Percentiles rank a stretch among this genome's conserved stretches.
phyloP scores from a whole-genome alignment of 2,329 filamentous ascomycete species.

The Ophiostoma quercus region DNA sequence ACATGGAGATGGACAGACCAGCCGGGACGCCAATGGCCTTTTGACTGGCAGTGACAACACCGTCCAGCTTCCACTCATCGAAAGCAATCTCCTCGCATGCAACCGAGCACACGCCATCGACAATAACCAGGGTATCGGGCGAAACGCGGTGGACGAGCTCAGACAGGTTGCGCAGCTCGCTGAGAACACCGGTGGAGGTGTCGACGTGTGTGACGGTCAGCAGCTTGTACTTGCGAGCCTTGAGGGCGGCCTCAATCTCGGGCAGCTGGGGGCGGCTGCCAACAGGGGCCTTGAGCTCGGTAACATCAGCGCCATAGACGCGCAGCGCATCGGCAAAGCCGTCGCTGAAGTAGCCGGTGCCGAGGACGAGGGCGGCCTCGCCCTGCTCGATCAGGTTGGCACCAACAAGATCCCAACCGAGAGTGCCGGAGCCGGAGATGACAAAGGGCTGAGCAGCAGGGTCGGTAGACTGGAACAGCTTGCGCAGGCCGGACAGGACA shows the following conservation, averaged over 20 bases:
- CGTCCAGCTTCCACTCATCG: constrained; percentile 90
- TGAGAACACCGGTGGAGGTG: constrained; percentile 92
- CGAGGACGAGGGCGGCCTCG: constrained; percentile 86
- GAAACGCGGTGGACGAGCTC: constrained; percentile 81
- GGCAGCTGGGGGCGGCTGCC: constrained; percentile 80
- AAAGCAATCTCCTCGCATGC: constrained; percentile 94
- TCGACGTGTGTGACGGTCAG: constrained; percentile 96
- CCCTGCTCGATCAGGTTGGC: constrained; percentile 85
- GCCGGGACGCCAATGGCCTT: constrained; percentile 96
- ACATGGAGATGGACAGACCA: constrained; percentile 90
- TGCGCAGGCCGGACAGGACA: constrained; percentile 77
- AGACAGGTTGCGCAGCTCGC: constrained; percentile 77
- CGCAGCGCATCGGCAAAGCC: constrained; percentile 88
- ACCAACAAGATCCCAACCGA: constrained; percentile 96
- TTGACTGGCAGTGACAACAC: constrained; percentile 87
- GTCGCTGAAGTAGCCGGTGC: constrained; percentile 96
- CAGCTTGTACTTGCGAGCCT: constrained; percentile 88
- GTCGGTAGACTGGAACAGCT: constrained; percentile 88
- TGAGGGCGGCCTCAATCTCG: constrained; percentile 82
- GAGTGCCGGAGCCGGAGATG: constrained; percentile 87
- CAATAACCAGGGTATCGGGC: constrained; percentile 83
- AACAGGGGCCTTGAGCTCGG: constrained; percentile 82
- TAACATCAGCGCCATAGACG: constrained; percentile 85
- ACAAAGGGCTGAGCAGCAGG: constrained; percentile 83
- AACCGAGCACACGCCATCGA: constrained; percentile 96